These are phyloP conservation scores for Populus trichocarpa DNA, from an alignment of 441 rosid species.

Conservation along the genomic window DNA sequence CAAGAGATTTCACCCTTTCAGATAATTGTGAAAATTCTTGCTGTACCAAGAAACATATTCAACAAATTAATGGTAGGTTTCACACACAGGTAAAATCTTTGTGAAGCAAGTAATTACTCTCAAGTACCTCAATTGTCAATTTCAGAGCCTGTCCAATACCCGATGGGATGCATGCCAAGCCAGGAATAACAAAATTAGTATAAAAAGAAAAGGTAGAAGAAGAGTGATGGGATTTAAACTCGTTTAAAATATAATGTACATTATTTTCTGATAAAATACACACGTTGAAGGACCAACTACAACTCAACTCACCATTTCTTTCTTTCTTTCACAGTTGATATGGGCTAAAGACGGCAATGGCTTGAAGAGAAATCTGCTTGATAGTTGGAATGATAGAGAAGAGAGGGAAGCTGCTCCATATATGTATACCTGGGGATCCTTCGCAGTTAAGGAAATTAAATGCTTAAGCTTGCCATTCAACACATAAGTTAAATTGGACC, in stretches of 20 bases:
- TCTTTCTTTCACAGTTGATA: too few relatives aligned
- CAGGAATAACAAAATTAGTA: background rate
- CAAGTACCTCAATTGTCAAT: conserved; percentile 11
- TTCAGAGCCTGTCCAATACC: conserved; percentile 3
- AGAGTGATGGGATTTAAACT: background rate
- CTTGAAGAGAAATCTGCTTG: too few relatives aligned
- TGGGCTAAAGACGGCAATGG: too few relatives aligned
- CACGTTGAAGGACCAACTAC: too few relatives aligned
- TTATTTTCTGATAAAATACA: too few relatives aligned
- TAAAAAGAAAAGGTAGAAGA: background rate
- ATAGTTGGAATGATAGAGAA: background rate
- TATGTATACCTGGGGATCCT: background rate
- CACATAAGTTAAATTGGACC: too few relatives aligned
- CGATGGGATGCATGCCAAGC: background rate
- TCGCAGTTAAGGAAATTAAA: background rate
- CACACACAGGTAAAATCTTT: background rate
- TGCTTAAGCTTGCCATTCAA: background rate
- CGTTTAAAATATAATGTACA: too few relatives aligned
- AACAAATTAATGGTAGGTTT: background rate
- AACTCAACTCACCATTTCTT: too few relatives aligned
- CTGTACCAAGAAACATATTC: conserved; percentile 39
- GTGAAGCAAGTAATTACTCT: background rate
- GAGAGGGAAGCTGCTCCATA: background rate
- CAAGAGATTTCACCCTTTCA: conserved; percentile 87
- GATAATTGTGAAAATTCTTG: conserved; percentile 72